phyloP scores from a whole-genome alignment of 1,139 yeast species.

The Blastobotrys malaysiensis region DNA sequence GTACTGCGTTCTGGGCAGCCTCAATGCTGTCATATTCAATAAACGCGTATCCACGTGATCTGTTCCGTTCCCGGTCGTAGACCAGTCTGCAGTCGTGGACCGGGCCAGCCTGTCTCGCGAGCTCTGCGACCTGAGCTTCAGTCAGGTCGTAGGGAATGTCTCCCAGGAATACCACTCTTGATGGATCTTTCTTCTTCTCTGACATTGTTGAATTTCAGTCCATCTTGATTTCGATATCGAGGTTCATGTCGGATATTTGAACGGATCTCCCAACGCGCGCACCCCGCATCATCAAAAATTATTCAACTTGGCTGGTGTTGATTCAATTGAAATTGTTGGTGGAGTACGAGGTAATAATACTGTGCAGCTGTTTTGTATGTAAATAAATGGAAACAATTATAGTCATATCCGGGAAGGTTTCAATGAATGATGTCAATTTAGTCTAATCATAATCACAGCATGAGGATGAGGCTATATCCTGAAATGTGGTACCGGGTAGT shows the following conservation, averaged over 20 bases:
- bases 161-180: constrained; percentile 51
- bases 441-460: too few species aligned
- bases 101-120: constrained; percentile 74
- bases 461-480: too few species aligned
- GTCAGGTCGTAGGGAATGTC: constrained; percentile 71
- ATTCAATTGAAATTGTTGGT: neutral
- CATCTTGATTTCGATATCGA: neutral
- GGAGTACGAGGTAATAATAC: too few species aligned
- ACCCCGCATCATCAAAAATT: neutral
- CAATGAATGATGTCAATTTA: too few species aligned
- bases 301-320: neutral
- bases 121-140: constrained; percentile 79
- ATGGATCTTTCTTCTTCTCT: constrained; percentile 24
- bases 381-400: too few species aligned
- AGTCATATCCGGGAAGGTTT: too few species aligned
- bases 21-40: constrained; percentile 67
- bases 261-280: neutral
- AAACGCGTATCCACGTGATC: constrained; percentile 85
- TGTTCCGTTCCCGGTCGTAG: constrained; percentile 83
- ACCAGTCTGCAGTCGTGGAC: constrained; percentile 63
- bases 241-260: neutral
- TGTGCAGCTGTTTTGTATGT: too few species aligned
- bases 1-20: constrained; percentile 83
- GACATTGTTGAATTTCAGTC: neutral
- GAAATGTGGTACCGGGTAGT: too few species aligned